phyloP scores from a whole-genome alignment of 495 filamentous ascomycete genomes.

The Penicillium cinerascens region DNA sequence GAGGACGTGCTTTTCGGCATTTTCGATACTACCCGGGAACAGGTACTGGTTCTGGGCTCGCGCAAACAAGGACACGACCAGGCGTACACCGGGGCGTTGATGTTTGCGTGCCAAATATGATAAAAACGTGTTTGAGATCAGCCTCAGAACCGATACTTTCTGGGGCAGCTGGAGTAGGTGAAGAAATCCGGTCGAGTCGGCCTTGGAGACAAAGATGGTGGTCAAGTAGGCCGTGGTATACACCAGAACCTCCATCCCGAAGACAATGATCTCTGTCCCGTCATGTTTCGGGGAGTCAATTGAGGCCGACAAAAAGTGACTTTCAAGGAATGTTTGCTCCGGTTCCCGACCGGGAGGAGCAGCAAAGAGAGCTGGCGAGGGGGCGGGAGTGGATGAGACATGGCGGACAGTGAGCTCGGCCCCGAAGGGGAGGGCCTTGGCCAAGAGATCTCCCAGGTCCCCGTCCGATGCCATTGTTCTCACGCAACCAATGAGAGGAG shows the following conservation, averaged over 20 bases:
- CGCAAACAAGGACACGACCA: constrained; percentile 88
- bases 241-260: constrained; percentile 62
- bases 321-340: constrained; percentile 79
- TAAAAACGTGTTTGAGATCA: constrained; percentile 72
- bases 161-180: constrained; percentile 58
- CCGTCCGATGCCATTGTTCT: constrained; percentile 26
- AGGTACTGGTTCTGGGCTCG: constrained; percentile 91
- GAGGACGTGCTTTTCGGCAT: constrained; percentile 83
- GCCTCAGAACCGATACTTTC: constrained; percentile 67
- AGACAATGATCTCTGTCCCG: constrained; percentile 51
- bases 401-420: constrained; percentile 75
- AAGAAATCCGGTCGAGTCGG: constrained; percentile 90
- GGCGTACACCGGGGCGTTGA: constrained; percentile 61
- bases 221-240: constrained; percentile 74
- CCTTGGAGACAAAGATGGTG: constrained; percentile 93
- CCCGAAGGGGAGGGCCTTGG: constrained; percentile 66
- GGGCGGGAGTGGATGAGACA: constrained; percentile 77
- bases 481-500: constrained; percentile 24
- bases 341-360: constrained; percentile 65
- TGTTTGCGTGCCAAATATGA: constrained; percentile 65
- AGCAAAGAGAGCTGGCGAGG: constrained; percentile 70
- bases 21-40: constrained; percentile 86
- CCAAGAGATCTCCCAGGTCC: constrained; percentile 52
- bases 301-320: constrained; percentile 77
- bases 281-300: constrained; percentile 42